Conservation (phyloP, 441 rosid genomes). For the Flueggea neowawraea region DNA sequence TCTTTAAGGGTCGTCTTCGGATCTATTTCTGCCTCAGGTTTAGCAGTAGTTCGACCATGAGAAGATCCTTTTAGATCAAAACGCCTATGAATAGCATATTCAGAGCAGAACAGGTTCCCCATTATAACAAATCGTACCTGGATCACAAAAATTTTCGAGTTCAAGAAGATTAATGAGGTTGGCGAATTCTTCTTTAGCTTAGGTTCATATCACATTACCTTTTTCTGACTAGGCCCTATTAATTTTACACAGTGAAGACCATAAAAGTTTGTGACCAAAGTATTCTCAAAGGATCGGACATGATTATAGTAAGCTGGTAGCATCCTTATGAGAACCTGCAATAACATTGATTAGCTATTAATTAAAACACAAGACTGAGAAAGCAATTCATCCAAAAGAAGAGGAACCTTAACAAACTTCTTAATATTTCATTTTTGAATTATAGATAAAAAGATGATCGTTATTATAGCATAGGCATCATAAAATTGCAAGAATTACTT, state of each 20-base stretch:
- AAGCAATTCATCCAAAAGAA: background rate
- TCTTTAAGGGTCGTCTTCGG: conserved; percentile 89
- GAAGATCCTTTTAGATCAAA: conserved; percentile 98
- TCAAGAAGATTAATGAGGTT: conserved; percentile 6
- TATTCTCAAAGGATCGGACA: conserved; percentile 81
- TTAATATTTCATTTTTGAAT: no score
- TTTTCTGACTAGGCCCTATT: conserved; percentile 87
- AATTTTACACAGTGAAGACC: conserved; percentile 93
- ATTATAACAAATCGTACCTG: conserved; percentile 94
- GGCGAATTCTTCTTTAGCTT: background rate
- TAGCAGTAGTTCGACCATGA: conserved; percentile 86
- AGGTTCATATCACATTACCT: conserved; percentile 38
- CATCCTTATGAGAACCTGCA: conserved; percentile 85
- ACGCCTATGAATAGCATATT: conserved; percentile 74
- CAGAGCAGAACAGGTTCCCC: conserved; percentile 92
- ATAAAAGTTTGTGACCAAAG: conserved; percentile 80
- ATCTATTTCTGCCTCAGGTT: conserved; percentile 87
- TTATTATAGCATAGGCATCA: no score
- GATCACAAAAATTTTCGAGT: conserved; percentile 4
- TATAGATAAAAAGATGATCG: no score
- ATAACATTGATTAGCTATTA: no score
- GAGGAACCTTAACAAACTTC: no score
- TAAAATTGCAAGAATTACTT: no score
- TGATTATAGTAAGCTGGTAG: conserved; percentile 94
- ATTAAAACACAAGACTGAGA: background rate